These are phyloP conservation scores for Protea cynaroides DNA, from an alignment of 164 flowering plant genomes.

Conservation along the genomic window DNA sequence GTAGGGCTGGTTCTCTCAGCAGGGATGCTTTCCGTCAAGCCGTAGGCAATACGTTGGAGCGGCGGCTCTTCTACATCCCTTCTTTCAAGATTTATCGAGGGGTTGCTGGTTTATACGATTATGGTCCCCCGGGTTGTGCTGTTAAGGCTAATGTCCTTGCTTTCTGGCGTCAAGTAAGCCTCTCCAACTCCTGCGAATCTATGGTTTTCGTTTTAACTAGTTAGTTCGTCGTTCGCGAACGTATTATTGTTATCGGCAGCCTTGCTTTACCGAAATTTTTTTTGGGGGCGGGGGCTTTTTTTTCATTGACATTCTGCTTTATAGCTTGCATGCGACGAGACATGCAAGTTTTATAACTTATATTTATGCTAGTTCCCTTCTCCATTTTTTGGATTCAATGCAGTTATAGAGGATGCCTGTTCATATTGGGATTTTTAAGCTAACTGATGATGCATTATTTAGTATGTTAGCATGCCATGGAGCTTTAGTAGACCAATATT, in stretches of 20 bases:
- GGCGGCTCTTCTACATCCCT: constrained; percentile 77
- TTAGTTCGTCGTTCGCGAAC: not conserved
- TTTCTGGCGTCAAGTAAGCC: constrained; percentile 85
- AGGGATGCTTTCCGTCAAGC: constrained; percentile 71
- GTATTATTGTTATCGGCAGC: not conserved
- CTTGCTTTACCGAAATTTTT: not conserved
- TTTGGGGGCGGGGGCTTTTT: not conserved
- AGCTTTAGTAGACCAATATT: no score
- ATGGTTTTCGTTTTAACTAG: no score
- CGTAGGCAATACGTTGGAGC: constrained; percentile 71
- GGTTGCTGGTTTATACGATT: constrained; percentile 91
- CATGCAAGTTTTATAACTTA: no score
- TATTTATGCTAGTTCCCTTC: no score
- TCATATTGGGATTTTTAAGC: no score
- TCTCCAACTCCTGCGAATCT: no score
- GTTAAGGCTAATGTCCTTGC: constrained; percentile 85
- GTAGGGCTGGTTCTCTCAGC: constrained; percentile 12
- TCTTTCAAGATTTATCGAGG: constrained; percentile 91
- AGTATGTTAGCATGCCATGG: no score
- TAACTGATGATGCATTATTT: no score
- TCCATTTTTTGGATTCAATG: no score
- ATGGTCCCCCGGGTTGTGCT: constrained; percentile 95
- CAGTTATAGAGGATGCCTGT: no score
- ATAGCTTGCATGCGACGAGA: no score
- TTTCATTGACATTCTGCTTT: not conserved